A percentile compares a stretch with the other conserved stretches of the same genome.
phyloP scores from a whole-genome alignment of 805 yeast genomes.

The Wickerhamiella vanderwaltii region DNA sequence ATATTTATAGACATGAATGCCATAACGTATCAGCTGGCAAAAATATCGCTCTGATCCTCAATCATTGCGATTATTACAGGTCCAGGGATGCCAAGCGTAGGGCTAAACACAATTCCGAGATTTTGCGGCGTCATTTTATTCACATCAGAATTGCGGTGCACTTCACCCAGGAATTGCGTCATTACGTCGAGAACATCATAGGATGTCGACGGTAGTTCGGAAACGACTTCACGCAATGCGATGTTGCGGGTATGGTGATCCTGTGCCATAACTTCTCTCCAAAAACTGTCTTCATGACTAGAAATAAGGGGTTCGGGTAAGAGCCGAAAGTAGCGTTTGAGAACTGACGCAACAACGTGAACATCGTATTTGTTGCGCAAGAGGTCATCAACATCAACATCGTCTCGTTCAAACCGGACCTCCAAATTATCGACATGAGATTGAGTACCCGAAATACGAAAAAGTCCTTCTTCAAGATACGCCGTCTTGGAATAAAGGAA shows the following conservation, averaged over 20 bases:
- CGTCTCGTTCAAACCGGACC: slow-evolving; percentile 39
- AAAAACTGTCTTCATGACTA: slow-evolving; percentile 25
- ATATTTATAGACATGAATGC: too few relatives aligned
- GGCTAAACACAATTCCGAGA: slow-evolving; percentile 67
- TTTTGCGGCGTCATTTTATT: slow-evolving; percentile 83
- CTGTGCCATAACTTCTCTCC: slow-evolving; percentile 21
- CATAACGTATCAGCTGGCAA: too few relatives aligned
- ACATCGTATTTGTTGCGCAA: slow-evolving; percentile 37
- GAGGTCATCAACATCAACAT: slow-evolving; percentile 21
- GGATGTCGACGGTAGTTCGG: slow-evolving; percentile 42
- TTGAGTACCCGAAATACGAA: slow-evolving; percentile 64
- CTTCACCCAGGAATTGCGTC: slow-evolving; percentile 54
- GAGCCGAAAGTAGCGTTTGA: slow-evolving; percentile 72
- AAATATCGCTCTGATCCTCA: slow-evolving; percentile 49
- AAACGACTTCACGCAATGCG: slow-evolving; percentile 11
- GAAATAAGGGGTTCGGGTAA: slow-evolving; percentile 62
- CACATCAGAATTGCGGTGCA: slow-evolving; percentile 43
- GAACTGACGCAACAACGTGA: slow-evolving; percentile 74
- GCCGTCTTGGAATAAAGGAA: slow-evolving; percentile 57
- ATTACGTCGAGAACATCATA: slow-evolving; percentile 49
- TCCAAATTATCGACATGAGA: slow-evolving; percentile 54
- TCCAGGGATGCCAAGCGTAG: slow-evolving; percentile 59
- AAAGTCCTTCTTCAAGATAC: slow-evolving; percentile 78
- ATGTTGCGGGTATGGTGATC: slow-evolving; percentile 26
- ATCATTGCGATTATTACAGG: slow-evolving; percentile 48